Conservation (phyloP, 1,284 basidiomycete species). For the Leccinum fuscescens region DNA sequence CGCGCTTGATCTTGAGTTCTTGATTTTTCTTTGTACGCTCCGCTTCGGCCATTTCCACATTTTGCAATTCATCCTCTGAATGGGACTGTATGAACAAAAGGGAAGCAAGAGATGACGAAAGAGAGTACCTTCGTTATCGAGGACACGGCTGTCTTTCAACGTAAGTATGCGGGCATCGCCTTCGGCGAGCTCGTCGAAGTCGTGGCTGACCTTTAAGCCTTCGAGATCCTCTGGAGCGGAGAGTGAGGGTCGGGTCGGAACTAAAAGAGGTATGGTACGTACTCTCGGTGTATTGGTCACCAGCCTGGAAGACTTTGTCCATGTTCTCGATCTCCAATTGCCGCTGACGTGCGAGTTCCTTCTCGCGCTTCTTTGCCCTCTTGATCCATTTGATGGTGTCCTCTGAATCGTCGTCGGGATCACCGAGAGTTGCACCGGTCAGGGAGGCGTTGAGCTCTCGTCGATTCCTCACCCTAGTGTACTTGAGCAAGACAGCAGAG, state of each 20-base stretch:
- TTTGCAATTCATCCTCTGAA: constrained; percentile 94
- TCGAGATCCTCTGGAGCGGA: constrained; percentile 70
- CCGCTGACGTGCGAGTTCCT: constrained; percentile 76
- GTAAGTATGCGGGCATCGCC: constrained; percentile 96
- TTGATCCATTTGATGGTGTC: constrained; percentile 88
- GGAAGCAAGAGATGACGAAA: not conserved
- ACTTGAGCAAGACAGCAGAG: constrained; percentile 46
- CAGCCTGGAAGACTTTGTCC: constrained; percentile 68
- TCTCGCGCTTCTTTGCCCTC: constrained; percentile 82
- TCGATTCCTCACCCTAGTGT: constrained; percentile 81
- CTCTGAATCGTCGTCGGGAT: constrained; percentile 70
- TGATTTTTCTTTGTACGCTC: constrained; percentile 77
- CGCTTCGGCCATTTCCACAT: constrained; percentile 87
- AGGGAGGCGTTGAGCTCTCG: constrained; percentile 88
- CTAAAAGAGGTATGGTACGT: constrained; percentile 30
- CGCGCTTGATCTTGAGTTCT: constrained; percentile 86
- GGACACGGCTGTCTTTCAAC: constrained; percentile 90
- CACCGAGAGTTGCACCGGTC: constrained; percentile 87
- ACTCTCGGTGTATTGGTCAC: constrained; percentile 79
- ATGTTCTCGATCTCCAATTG: constrained; percentile 77
- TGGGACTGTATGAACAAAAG: constrained; percentile 6
- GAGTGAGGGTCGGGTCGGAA: constrained; percentile 6
- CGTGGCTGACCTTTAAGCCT: constrained; percentile 95
- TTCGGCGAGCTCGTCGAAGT: constrained; percentile 86
- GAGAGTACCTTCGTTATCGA: constrained; percentile 83